Conservation (phyloP, 2,329 filamentous ascomycete genomes). For the Alternaria rosae region DNA sequence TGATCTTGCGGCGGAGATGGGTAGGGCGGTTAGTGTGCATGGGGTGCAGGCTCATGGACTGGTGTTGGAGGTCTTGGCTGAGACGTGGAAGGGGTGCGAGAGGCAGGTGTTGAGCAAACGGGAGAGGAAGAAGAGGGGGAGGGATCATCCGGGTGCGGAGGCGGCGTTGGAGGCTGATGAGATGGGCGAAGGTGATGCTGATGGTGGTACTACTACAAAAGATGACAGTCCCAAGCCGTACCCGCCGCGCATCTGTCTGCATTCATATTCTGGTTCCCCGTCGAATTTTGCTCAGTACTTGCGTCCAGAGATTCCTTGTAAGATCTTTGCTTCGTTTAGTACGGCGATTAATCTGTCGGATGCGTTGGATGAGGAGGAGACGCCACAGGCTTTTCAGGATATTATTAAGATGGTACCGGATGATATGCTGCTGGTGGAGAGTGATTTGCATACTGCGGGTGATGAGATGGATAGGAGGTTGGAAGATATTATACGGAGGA, state of each 20-base stretch:
- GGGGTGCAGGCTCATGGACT: constrained; percentile 79
- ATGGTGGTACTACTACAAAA: neutral
- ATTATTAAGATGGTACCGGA: constrained; percentile 77
- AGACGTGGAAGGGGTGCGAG: constrained; percentile 76
- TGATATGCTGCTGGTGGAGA: constrained; percentile 83
- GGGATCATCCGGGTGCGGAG: constrained; percentile 23
- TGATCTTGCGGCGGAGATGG: constrained; percentile 71
- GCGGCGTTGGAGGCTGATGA: constrained; percentile 9
- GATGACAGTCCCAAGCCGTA: constrained; percentile 66
- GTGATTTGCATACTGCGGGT: constrained; percentile 86
- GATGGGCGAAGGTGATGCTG: neutral
- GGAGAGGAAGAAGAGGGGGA: constrained; percentile 54
- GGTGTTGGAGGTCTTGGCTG: constrained; percentile 69
- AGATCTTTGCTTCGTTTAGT: constrained; percentile 90
- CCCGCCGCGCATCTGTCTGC: constrained; percentile 88
- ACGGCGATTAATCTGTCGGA: constrained; percentile 76
- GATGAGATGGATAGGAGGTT: constrained; percentile 78
- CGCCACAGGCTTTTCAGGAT: constrained; percentile 65
- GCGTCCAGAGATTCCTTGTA: constrained; percentile 73
- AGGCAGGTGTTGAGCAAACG: constrained; percentile 66
- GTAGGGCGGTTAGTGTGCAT: constrained; percentile 72
- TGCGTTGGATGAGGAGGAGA: constrained; percentile 55
- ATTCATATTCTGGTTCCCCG: constrained; percentile 85
- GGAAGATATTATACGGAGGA: constrained; percentile 75
- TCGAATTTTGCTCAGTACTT: constrained; percentile 82